Base-by-base conservation (phyloP, 495 filamentous ascomycete species). In the Daldinia concentrica region DNA sequence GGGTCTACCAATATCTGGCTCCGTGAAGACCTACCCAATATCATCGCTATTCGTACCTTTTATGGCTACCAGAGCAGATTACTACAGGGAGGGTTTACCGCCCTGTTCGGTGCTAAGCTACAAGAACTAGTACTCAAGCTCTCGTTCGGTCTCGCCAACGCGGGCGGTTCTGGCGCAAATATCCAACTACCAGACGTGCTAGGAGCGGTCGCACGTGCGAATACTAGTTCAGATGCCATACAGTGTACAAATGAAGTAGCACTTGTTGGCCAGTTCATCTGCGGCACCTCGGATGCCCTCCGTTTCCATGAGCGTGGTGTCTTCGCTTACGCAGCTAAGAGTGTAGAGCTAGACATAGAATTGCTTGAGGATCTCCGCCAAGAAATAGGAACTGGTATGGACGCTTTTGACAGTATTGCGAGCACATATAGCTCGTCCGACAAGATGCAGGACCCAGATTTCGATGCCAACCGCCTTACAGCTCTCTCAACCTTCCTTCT, bases 51-150 rank as follows among this genome's bases (percentile, higher is more conserved):
- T 9, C 79, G 83, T 26, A 82, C 81, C 52, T 85, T 86, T 59
- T 86, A 85, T 60, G 75, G 81, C 39, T 85, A 85, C 62, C 84
- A 86, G 76, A 82, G 79, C 27, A 78, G 84, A 17, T 74, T 85
- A 6, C 79, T 86, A n/a, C 82, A 85, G 62, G 79, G 77, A n/a
- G 82, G 82, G 2, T 86, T 86, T 62, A 76, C 80, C 5, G 80
- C 83, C 2, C 73, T 86, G 0, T 86, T 86, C 45, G 83, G 82
- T 7, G 71, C 81, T 45, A 83, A 79, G 63, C 66, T 86, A 5
- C 82, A 86, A 43, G 83, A 85, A 58, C 79, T 85, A 17, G 83
- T 83, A 7, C 78, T 86, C 58, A 85, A 85, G 68, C 79, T 86
- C 2, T 83, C 84, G 0, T 86, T 84, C 71, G 76, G 76, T 5